These are phyloP conservation scores for Colletotrichum nymphaeae DNA, from an alignment of 2,329 filamentous ascomycete genomes.

Conservation along the genomic window DNA sequence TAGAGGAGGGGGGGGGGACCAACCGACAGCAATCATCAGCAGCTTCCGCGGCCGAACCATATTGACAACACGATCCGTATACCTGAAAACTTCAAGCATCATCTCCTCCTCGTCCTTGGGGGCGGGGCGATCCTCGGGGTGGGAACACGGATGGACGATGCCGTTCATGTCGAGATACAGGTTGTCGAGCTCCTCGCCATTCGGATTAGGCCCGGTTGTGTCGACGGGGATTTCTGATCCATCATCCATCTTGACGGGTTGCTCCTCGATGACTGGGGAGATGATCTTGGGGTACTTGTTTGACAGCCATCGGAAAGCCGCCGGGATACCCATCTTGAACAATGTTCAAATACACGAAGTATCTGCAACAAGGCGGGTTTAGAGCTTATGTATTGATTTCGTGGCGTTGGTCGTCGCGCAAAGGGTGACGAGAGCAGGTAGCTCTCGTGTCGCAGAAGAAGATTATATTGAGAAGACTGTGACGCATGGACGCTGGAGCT, in stretches of 20 bases:
- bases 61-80: constrained; percentile 98
- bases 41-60: constrained; percentile 98
- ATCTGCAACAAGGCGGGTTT: too few relatives aligned
- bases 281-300: constrained; percentile 98
- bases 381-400: neutral
- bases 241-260: constrained; percentile 81
- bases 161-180: constrained; percentile 99
- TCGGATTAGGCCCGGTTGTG: constrained; percentile 86
- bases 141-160: constrained; percentile 98
- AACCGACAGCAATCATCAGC: constrained; percentile 96
- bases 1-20: constrained; percentile 43
- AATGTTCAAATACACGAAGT: neutral
- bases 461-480: neutral
- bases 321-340: constrained; percentile 86
- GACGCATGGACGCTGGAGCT: neutral
- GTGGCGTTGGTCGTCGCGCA: neutral
- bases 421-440: neutral
- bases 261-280: constrained; percentile 88
- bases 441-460: neutral
- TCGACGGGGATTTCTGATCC: constrained; percentile 88
- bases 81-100: constrained; percentile 98
- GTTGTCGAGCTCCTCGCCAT: constrained; percentile 98
- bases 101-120: constrained; percentile 97
- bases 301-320: constrained; percentile 95
- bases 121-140: constrained; percentile 92